Conservation (phyloP, 1,284 basidiomycete genomes). For the Inonotus obliquus region DNA sequence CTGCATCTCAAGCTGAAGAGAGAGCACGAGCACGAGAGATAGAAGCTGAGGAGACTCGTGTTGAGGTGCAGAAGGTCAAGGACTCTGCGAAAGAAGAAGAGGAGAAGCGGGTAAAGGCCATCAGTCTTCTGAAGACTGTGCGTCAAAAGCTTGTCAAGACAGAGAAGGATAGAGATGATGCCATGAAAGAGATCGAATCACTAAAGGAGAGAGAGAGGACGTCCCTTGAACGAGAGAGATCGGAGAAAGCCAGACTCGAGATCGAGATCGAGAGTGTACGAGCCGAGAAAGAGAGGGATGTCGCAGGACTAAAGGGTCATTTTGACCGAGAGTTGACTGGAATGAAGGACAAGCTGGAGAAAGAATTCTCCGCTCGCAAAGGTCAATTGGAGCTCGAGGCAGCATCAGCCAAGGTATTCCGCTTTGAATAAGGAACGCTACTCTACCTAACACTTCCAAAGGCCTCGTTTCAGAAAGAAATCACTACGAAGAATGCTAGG, state of each 20-base stretch:
- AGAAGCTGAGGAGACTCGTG: slow-evolving; percentile 51
- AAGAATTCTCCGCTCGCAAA: slow-evolving; percentile 59
- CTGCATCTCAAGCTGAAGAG: slow-evolving; percentile 43
- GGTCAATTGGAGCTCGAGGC: slow-evolving; percentile 76
- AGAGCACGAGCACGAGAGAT: slow-evolving; percentile 43
- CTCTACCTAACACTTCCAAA: slow-evolving; percentile 28
- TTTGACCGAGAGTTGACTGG: slow-evolving; percentile 72
- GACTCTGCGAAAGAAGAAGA: slow-evolving; percentile 82
- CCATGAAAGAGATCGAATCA: slow-evolving; percentile 47
- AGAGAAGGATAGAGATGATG: slow-evolving; percentile 87
- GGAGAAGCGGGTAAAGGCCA: slow-evolving; percentile 92
- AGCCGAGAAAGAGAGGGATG: slow-evolving; percentile 66
- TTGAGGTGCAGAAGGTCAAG: slow-evolving; percentile 60
- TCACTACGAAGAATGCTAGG: slow-evolving; percentile 55
- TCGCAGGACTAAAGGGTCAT: slow-evolving; percentile 60
- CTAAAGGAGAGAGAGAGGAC: slow-evolving; percentile 55
- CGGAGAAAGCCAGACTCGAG: slow-evolving; percentile 51
- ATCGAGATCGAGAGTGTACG: slow-evolving; percentile 56
- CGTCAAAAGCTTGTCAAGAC: slow-evolving; percentile 88
- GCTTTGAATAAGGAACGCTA: not conserved
- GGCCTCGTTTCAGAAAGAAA: slow-evolving; percentile 67
- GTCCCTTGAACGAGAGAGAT: slow-evolving; percentile 59
- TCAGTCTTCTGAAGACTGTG: slow-evolving; percentile 87
- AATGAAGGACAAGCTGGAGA: slow-evolving; percentile 67
- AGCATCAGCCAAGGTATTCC: slow-evolving; percentile 66